phyloP scores from a whole-genome alignment of 2,329 filamentous ascomycete genomes.

The Ophiocordyceps camponoti-rufipedis region DNA sequence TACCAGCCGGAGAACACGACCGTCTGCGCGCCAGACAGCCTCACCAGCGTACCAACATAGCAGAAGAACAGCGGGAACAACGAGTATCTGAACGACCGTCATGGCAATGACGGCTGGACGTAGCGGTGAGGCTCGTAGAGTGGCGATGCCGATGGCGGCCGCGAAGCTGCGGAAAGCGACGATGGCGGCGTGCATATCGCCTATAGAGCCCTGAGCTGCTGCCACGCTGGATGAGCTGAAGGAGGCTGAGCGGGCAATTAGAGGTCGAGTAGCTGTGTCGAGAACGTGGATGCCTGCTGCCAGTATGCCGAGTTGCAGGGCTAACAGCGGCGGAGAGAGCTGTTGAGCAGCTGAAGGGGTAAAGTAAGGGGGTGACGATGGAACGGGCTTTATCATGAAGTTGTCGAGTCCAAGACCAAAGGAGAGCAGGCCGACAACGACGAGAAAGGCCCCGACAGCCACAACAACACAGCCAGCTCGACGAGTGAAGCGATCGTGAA shows the following conservation, averaged over 20 bases:
- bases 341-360: slow-evolving; percentile 8
- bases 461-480: slow-evolving; percentile 7
- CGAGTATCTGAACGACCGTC: slow-evolving; percentile 19
- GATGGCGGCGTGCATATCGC: slow-evolving; percentile 28
- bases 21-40: slow-evolving; percentile 23
- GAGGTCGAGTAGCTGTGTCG: slow-evolving; percentile 20
- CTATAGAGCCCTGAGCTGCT: slow-evolving; percentile 24
- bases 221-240: slow-evolving; percentile 28
- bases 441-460: slow-evolving; percentile 17
- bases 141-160: slow-evolving; percentile 24
- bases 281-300: slow-evolving; percentile 23
- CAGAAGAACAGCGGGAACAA: slow-evolving; percentile 14
- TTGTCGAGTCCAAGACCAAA: slow-evolving; percentile 21
- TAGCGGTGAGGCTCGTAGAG: slow-evolving; percentile 32
- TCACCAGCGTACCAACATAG: slow-evolving; percentile 25
- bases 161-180: slow-evolving; percentile 20
- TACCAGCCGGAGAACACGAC: slow-evolving; percentile 26
- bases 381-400: slow-evolving; percentile 12
- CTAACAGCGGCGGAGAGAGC: slow-evolving; percentile 20
- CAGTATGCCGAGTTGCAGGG: slow-evolving; percentile 27
- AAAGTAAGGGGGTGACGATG: slow-evolving; percentile 7
- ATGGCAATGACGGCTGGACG: slow-evolving; percentile 25
- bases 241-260: slow-evolving; percentile 27
- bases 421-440: slow-evolving; percentile 22
- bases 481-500: slow-evolving; percentile 14